Base-by-base conservation (phyloP, 1,284 basidiomycete species). In the Stereum hirsutum region DNA sequence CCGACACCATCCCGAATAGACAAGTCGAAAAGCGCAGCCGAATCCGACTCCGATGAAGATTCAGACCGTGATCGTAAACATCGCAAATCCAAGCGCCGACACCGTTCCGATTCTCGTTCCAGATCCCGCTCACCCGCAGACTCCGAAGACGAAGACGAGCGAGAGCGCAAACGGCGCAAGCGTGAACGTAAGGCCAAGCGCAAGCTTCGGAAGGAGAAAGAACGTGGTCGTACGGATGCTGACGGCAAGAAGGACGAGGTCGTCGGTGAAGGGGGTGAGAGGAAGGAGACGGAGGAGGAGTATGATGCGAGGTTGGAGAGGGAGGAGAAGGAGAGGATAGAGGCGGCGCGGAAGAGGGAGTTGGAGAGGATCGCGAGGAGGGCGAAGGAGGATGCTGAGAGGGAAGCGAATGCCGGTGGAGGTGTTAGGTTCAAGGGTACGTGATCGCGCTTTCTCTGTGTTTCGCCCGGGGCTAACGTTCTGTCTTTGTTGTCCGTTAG, bases 271-370 rank as follows among this genome's bases (percentile, higher is more conserved):
- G 5, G 17, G 6, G 33, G 44, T 28, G 78, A 72, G 10, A 72
- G 69, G 51, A 74, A 80, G 41, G 69, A 72, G 52, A 70, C 69
- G 1, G 64, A 70, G 49, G 69, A 70, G 55, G 81, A 86, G 55
- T 83, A 85, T 51, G 84, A 85, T 55, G 75, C 75, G 0, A 63
- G 83, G 32, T 55, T 86, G 35, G 83, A 85, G 54, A 64, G 78
- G 27, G 84, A 87, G 57, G 82, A 86, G 58, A 70, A 70, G 23
- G 78, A 81, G 52, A 64, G 81, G 23, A 49, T 75, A 0, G 77
- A 70, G 49, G 64, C 59, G 5, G 66, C 62, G 25, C 66, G 66
- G 43, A 67, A 59, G 49, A 60, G 54, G 34, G 72, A 80, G 46
- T 56, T 84, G 25, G 69, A 74, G 49, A 60, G 66, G 36, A 56